Base-by-base conservation (phyloP, 352 stramenopile genomes). In the Phytophthora kernoviae region DNA sequence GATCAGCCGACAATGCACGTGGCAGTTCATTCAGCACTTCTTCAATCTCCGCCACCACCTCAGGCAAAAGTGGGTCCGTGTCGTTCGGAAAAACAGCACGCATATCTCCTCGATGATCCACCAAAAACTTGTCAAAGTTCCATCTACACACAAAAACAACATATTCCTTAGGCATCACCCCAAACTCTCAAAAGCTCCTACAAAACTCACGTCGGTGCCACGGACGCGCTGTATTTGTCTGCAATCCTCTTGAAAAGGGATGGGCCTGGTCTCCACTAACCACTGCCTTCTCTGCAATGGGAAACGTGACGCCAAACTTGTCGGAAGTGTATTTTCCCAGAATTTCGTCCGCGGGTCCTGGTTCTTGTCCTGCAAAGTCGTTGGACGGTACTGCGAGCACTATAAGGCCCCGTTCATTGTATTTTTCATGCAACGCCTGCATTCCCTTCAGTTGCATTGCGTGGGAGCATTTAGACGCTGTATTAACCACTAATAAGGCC, bases 71-170 rank as follows among this genome's bases (percentile, higher is more conserved):
- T 20, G 80, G 83, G n/a, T 90, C 78, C 18, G 81, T 89, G 63
- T 90, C 80, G 26, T 88, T 80, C 22, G 83, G 83, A 44, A 90
- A 92, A 48, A 92, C 83, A 1, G 83, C 83, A 30, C 68, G 57
- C 54, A 92, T 58, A 37, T 89, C 75, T 43, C 83, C 83, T 24
- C 69, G 56, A 21, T 82, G 58, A 39, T 92, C 80, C 39, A 92
- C 59, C 36, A 92, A 37, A 58, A 92, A 92, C 65, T 92, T 92
- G 79, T 92, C 83, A 62, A 92, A 92, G 40, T 92, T 92, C 82
- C 82, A 88, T 44, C 72, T 82, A 45, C 22, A 30, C 20, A 53
- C 2, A 10, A 33, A 15, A 45, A 59, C 24, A 30, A 6, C 6
- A 3, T 30, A 27, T 21, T 2, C 10, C 12, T 22, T 50, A 9